Base-by-base conservation (phyloP, 2,329 filamentous ascomycete species). In the Boeremia exigua region DNA sequence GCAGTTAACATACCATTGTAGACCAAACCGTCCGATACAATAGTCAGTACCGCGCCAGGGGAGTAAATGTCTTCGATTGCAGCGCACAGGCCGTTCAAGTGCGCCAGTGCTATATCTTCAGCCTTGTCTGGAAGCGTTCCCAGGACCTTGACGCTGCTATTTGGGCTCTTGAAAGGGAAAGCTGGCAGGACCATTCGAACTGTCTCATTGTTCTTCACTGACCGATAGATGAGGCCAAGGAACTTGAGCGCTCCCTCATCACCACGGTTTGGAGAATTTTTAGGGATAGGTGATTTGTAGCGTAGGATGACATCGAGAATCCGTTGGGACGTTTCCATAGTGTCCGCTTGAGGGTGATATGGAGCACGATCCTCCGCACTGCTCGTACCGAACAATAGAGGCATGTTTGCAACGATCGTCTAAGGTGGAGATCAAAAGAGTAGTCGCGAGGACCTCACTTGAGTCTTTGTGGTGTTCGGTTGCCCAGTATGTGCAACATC, bases 101-200 rank as follows among this genome's bases (percentile, higher is more conserved):
- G 74, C 4, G 65, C 61, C 9, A 80, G 64, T 3, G 78, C 77
- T 27, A 80, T 48, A 34, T 78, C 75, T 51, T 80, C 78, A 4
- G 72, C 78, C n/a, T 77, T 66, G 42, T 80, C 78, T 0, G 78
- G 78, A 3, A 79, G 60, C 0, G 53, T 56, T 2, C 78, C 84
- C n/a, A 87, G 69, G 0, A 85, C 82, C 50, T 88, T 88, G 34
- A 78, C 73, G 0, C 65, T 64, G 0, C 74, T 77, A 60, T 87
- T 87, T n/a, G 84, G 81, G 0, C 82, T 86, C 61, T 87, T 87
- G 76, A 85, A 87, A 0, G 85, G 85, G 39, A 87, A 87, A 0
- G 83, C 84, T 0, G 85, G 85, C 0, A 87, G 75, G 9, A 66
- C 50, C 37, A 69, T 53, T 6, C 45, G 54, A 9, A 69, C 51